phyloP scores from a whole-genome alignment of 2,329 filamentous ascomycete genomes.

The Microcyclospora pomicola region DNA sequence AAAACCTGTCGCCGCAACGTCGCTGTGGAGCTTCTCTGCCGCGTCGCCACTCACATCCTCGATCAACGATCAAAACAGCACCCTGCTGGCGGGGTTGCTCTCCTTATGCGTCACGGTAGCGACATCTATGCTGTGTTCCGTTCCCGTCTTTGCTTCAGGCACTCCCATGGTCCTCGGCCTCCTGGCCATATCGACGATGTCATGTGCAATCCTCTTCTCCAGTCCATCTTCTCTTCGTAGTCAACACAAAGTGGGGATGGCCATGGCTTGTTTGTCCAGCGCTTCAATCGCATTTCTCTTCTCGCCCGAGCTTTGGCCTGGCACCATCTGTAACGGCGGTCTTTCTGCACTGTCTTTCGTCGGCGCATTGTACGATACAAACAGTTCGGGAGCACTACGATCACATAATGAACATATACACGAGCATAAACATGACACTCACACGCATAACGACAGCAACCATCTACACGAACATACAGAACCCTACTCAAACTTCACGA shows the following conservation, averaged over 20 bases:
- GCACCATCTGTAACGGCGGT: conserved; percentile 20
- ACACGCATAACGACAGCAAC: conserved; percentile 8
- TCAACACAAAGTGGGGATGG: conserved; percentile 20
- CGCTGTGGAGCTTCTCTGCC: conserved; percentile 1
- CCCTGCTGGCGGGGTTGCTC: conserved; percentile 26
- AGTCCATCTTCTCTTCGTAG: conserved; percentile 29
- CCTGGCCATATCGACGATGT: conserved; percentile 29
- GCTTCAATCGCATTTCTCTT: conserved; percentile 23
- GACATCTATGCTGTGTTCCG: conserved; percentile 21
- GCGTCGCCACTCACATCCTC: conserved; percentile 24
- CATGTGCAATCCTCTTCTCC: conserved; percentile 29
- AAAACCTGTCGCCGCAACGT: no score
- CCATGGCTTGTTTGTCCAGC: conserved; percentile 19
- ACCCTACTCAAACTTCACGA: conserved; percentile 55
- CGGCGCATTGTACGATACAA: conserved; percentile 29
- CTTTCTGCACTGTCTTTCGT: conserved; percentile 24
- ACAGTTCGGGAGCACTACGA: conserved; percentile 14
- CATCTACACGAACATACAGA: conserved; percentile 23
- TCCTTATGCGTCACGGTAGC: conserved; percentile 26
- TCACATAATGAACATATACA: conserved; percentile 18
- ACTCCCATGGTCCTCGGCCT: conserved; percentile 26
- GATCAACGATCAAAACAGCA: conserved; percentile 28
- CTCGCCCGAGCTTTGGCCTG: conserved; percentile 22
- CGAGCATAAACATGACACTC: conserved; percentile 18
- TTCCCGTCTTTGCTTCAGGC: conserved; percentile 20